Conservation (phyloP, 2,329 filamentous ascomycete species). For the Hymenoscyphus albidus region DNA sequence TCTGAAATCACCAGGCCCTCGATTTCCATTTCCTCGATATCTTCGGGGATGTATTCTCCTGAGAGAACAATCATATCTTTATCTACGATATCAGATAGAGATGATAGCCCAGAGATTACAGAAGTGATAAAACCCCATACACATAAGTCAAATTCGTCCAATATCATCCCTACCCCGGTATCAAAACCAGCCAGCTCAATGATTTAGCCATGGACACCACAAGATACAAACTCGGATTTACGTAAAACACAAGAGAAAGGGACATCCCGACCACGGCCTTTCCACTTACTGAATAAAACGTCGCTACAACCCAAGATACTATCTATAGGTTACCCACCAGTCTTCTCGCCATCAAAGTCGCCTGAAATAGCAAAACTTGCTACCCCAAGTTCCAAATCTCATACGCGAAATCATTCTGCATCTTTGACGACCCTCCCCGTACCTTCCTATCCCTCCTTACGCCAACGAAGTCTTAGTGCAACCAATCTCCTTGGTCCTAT, state of each 20-base stretch:
- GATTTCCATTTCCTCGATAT: neutral
- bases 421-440: neutral
- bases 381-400: neutral
- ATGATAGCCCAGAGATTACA: neutral
- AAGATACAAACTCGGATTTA: neutral
- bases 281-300: neutral
- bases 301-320: neutral
- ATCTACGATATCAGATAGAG: neutral
- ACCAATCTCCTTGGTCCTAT: constrained; percentile 7
- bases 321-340: neutral
- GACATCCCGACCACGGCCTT: neutral
- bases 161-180: neutral
- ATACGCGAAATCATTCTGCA: neutral
- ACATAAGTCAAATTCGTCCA: too few species aligned
- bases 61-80: neutral
- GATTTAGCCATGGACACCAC: neutral
- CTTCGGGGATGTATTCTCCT: neutral
- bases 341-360: neutral
- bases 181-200: neutral
- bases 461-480: constrained; percentile 1
- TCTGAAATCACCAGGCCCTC: neutral
- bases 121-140: neutral
- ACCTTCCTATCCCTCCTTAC: neutral
- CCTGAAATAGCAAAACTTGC: neutral
- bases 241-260: neutral